Base-by-base conservation (phyloP, 1,284 basidiomycete species). In the Boletus mariae region DNA sequence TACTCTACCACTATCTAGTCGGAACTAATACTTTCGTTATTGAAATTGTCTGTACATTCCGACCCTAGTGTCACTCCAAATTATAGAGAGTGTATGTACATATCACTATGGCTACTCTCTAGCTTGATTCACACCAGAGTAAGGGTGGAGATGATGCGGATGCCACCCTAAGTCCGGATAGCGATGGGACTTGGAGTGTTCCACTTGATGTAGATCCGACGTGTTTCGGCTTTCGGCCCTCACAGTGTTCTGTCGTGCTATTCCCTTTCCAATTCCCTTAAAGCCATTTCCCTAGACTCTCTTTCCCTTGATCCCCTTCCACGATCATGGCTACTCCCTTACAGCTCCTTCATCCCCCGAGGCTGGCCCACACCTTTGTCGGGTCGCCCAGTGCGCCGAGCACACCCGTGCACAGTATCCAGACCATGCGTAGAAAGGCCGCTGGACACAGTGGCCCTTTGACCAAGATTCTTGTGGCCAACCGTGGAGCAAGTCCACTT, bases 381-480 rank as follows among this genome's bases (percentile, higher is more conserved):
- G 75, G 72, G 53, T 80, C 87, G 45, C 89, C 90, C 59, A 89
- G 85, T 67, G 82, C 79, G 10, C 87, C 88, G 1, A 80, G 89
- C 58, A 92, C 89, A 0, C 89, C 90, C 4, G 87, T 92, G 54
- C 86, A 87, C 71, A 94, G 88, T 59, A 95, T 97, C 66, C 85
- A 92, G 70, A 89, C 90, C 37, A 90, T 97, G 80, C 84, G 94
- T 62, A 84, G 92, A 66, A 95, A 93, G 77, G 83, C 91, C 49
- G 94, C 94, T 5, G 94, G 94, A 35, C 92, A 94, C 71, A 82
- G 85, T 58, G 93, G 94, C 10, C 93, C 92, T 5, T 77, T 96
- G 62, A 94, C 92, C 54, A 95, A 95, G 79, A 90, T 95, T 68
- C 83, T 95, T 32, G 94, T 98, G 61, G 95, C 95, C 55, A 98